Evolutionary conservation across 2,329 filamentous ascomycete species (phyloP).

Genomic region (Colletotrichum somersetense): DNA sequence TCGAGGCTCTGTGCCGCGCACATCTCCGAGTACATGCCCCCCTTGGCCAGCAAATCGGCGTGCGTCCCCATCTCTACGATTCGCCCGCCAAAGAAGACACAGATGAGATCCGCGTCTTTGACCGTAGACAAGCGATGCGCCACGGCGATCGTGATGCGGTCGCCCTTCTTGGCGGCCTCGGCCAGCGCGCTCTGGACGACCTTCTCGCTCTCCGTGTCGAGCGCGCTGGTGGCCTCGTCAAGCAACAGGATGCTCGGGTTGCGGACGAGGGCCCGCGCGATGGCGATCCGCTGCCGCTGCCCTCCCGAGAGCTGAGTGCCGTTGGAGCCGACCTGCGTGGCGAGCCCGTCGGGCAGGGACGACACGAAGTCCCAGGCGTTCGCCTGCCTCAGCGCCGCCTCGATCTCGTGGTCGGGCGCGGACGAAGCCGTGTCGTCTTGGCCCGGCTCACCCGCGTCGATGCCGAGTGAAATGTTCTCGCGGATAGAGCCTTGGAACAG

Average conservation of each 20-base stretch:
- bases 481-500: constrained; percentile 60
- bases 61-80: neutral
- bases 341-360: constrained; percentile 67
- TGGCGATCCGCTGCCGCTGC: constrained; percentile 78
- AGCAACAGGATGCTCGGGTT: constrained; percentile 75
- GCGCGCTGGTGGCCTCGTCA: constrained; percentile 76
- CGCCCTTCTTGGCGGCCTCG: constrained; percentile 48
- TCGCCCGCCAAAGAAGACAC: neutral
- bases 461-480: constrained; percentile 67
- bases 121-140: constrained; percentile 70
- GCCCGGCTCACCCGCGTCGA: neutral
- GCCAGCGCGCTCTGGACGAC: constrained; percentile 73
- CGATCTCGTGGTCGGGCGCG: constrained; percentile 56
- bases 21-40: neutral
- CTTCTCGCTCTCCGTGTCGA: constrained; percentile 75
- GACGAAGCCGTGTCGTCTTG: fast-evolving
- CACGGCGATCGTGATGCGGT: constrained; percentile 70
- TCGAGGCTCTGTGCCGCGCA: neutral
- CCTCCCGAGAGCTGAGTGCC: constrained; percentile 79
- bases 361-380: constrained; percentile 69
- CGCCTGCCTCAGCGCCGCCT: constrained; percentile 64
- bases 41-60: neutral
- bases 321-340: constrained; percentile 73
- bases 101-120: constrained; percentile 69
- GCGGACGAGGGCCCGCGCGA: constrained; percentile 77